Percentiles rank a stretch among this genome's conserved stretches.
Evolutionary conservation across 2,329 filamentous ascomycete species (phyloP).

Genomic region (Aspergillus candidus): DNA sequence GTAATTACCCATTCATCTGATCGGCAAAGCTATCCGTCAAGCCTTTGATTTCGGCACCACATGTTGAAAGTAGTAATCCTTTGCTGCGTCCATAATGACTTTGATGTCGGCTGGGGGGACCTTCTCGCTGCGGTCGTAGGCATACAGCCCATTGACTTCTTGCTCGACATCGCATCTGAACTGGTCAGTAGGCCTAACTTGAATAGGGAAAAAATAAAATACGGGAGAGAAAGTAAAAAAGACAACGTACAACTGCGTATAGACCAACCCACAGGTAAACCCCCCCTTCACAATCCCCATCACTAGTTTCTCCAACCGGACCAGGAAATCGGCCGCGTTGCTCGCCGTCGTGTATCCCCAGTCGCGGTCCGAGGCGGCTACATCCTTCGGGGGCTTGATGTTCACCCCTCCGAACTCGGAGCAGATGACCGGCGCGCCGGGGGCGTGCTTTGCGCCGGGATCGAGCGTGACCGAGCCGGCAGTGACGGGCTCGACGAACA

Average conservation of each 20-base stretch:
- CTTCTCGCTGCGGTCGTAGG: slow-evolving; percentile 57
- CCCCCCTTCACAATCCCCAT: slow-evolving; percentile 53
- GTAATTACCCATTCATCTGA: too few relatives aligned
- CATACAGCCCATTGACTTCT: slow-evolving; percentile 62
- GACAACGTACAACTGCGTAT: slow-evolving; percentile 59
- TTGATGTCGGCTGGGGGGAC: slow-evolving; percentile 53
- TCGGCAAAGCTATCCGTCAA: too few relatives aligned
- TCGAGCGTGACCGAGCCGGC: slow-evolving; percentile 37
- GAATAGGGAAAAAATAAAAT: too few relatives aligned
- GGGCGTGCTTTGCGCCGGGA: slow-evolving; percentile 46
- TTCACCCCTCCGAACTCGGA: slow-evolving; percentile 65
- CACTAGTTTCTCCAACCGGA: slow-evolving; percentile 53
- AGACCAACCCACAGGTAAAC: slow-evolving; percentile 57
- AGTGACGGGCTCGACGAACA: slow-evolving; percentile 47
- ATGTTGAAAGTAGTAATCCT: slow-evolving; percentile 40
- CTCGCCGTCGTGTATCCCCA: slow-evolving; percentile 65
- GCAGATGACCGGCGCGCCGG: slow-evolving; percentile 57
- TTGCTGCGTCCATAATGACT: slow-evolving; percentile 51
- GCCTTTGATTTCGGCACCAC: slow-evolving; percentile 2
- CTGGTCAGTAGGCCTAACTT: background rate
- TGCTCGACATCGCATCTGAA: slow-evolving; percentile 55
- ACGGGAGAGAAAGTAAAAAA: too few relatives aligned
- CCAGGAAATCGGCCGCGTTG: slow-evolving; percentile 54
- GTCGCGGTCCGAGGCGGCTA: slow-evolving; percentile 42
- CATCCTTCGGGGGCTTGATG: slow-evolving; percentile 47